A percentile compares a stretch with the other conserved stretches of the same genome.
These are phyloP conservation scores for Boletus sp. DNA, from an alignment of 768 basidiomycete genomes.

Conservation along the genomic window DNA sequence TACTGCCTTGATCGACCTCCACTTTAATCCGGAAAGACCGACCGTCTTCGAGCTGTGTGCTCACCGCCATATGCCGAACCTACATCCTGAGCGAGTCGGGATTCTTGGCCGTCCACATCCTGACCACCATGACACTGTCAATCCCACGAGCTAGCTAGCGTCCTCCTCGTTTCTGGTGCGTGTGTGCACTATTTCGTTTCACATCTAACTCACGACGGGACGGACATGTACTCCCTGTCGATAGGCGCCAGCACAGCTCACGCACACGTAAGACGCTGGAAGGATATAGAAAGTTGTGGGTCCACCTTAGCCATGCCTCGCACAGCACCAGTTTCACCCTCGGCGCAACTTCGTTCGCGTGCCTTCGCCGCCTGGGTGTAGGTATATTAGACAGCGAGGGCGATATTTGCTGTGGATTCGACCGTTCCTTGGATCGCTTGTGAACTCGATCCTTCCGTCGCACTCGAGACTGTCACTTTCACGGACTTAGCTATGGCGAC, in stretches of 20 bases:
- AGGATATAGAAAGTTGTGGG: slow-evolving; percentile 8
- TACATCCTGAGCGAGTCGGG: neutral
- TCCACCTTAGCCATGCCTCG: neutral
- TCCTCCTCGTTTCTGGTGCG: neutral
- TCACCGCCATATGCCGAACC: neutral
- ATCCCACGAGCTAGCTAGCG: neutral
- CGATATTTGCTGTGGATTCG: neutral
- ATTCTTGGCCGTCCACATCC: neutral
- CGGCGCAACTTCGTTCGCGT: neutral
- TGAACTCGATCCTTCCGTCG: neutral
- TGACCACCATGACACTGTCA: neutral
- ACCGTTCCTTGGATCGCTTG: neutral
- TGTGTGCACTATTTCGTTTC: neutral
- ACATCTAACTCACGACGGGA: neutral
- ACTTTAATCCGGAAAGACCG: neutral
- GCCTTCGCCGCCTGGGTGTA: neutral
- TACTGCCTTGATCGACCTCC: neutral
- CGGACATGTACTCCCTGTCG: neutral
- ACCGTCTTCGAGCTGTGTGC: neutral
- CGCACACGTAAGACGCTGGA: neutral
- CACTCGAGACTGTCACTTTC: neutral
- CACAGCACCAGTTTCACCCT: neutral
- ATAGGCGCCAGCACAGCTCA: neutral
- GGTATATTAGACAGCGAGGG: slow-evolving; percentile 4
- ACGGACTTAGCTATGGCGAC: slow-evolving; percentile 14